These are phyloP conservation scores for Backusella morwellensis DNA, from an alignment of 192 early-diverging fungal species.

Conservation along the genomic window DNA sequence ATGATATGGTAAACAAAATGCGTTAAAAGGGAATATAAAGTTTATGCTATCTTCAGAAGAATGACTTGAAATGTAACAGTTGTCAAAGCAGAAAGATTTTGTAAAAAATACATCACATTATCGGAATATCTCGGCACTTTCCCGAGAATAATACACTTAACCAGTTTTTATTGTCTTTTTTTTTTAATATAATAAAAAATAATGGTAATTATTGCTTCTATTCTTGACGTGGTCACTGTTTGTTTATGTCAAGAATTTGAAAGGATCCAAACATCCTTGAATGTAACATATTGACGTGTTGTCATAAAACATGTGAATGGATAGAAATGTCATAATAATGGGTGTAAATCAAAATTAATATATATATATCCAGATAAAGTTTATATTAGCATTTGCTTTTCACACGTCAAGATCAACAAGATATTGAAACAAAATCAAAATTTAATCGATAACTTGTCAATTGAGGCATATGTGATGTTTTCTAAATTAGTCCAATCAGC, in stretches of 20 bases:
- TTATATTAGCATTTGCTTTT: not conserved
- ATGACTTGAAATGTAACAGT: not conserved
- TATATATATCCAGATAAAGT: not conserved
- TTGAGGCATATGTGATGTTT: constrained; percentile 4
- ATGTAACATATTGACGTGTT: constrained; percentile 5
- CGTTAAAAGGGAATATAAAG: not conserved
- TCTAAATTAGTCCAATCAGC: not conserved
- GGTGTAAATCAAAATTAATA: constrained; percentile 6
- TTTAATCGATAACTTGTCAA: constrained; percentile 8
- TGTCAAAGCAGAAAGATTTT: not conserved
- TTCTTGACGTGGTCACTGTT: constrained; percentile 3
- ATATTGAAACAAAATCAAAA: not conserved
- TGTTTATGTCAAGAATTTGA: constrained; percentile 7
- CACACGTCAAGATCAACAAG: constrained; percentile 7
- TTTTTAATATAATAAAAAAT: not conserved
- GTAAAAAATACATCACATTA: not conserved
- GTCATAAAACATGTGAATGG: constrained; percentile 1
- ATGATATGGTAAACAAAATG: constrained; percentile 4
- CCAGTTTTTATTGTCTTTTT: not conserved
- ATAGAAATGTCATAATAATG: not conserved
- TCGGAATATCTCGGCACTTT: not conserved
- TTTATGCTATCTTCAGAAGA: constrained; percentile 5
- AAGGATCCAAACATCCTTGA: not conserved
- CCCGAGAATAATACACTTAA: not conserved
- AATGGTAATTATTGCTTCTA: not conserved